Conservation (phyloP, 441 rosid species). For the Mallotus japonicus region DNA sequence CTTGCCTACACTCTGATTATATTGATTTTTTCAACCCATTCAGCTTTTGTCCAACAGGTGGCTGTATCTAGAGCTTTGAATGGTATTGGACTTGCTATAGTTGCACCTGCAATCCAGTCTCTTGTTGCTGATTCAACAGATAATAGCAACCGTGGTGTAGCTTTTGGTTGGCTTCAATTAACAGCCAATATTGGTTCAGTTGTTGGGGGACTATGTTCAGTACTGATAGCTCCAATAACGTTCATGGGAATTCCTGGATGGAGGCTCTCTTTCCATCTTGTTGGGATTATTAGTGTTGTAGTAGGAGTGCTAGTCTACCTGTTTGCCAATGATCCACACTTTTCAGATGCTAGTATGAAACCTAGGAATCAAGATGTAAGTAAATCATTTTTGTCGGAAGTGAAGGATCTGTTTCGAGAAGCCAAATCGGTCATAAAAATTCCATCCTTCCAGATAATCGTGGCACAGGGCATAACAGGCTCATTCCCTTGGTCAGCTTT, state of each 20-base stretch:
- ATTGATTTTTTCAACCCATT: conserved; percentile 20
- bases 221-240: conserved; percentile 59
- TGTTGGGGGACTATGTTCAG: conserved; percentile 65
- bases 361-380: conserved; percentile 29
- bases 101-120: conserved; percentile 66
- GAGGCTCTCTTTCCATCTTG: conserved; percentile 80
- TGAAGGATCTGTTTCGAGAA: conserved; percentile 55
- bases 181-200: conserved; percentile 69
- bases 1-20: background rate
- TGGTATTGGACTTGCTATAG: conserved; percentile 78
- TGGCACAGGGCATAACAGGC: conserved; percentile 78
- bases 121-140: conserved; percentile 81
- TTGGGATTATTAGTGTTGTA: conserved; percentile 59
- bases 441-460: conserved; percentile 76
- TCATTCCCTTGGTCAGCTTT: conserved; percentile 87
- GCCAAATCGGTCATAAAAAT: conserved; percentile 51
- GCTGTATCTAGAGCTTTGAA: conserved; percentile 75
- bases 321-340: conserved; percentile 71
- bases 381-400: conserved; percentile 49
- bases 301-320: conserved; percentile 64
- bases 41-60: conserved; percentile 41
- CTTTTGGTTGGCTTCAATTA: conserved; percentile 83
- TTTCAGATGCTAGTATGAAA: conserved; percentile 33
- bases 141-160: conserved; percentile 64
- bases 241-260: conserved; percentile 78